Percentiles rank a stretch among this genome's conserved stretches.
These are phyloP conservation scores for Suhomyces pyralidae DNA, from an alignment of 805 yeast genomes.

Conservation along the genomic window DNA sequence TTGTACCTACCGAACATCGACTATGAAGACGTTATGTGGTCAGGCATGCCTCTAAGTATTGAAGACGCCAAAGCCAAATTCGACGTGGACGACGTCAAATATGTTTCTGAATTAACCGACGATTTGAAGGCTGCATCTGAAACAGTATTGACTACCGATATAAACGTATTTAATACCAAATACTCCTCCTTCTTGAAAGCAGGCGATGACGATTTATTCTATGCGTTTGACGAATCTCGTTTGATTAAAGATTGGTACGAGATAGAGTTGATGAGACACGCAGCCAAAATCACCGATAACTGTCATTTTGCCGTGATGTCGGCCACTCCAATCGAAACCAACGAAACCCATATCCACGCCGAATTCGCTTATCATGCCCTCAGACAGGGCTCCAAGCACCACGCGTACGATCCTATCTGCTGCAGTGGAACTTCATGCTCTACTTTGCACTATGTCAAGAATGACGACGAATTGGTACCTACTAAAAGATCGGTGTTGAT, in stretches of 20 bases:
- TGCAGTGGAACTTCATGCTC: constrained; percentile 92
- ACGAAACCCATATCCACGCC: constrained; percentile 92
- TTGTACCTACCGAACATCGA: constrained; percentile 83
- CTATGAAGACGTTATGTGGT: constrained; percentile 92
- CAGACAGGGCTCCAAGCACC: constrained; percentile 88
- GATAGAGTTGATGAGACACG: constrained; percentile 70
- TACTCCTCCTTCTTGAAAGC: constrained; percentile 39
- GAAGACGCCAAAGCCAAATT: constrained; percentile 62
- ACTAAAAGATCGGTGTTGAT: constrained; percentile 68
- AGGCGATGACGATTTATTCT: constrained; percentile 47
- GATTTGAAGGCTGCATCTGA: constrained; percentile 28
- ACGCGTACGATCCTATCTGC: constrained; percentile 93
- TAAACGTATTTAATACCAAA: constrained; percentile 42
- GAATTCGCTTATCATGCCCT: constrained; percentile 91
- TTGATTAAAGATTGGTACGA: constrained; percentile 82
- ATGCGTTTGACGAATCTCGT: constrained; percentile 85
- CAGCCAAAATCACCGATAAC: constrained; percentile 80
- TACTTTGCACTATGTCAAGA: constrained; percentile 84
- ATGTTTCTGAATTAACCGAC: constrained; percentile 47
- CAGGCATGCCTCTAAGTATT: constrained; percentile 74
- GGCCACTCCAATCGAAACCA: constrained; percentile 80
- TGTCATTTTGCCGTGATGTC: constrained; percentile 92
- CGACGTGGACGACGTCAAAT: constrained; percentile 82
- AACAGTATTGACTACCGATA: constrained; percentile 52
- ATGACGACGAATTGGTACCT: constrained; percentile 50